Percentiles rank a stretch among this genome's conserved stretches.
These are phyloP conservation scores for Apiosordaria backusii DNA, from an alignment of 495 filamentous ascomycete species.

Conservation along the genomic window DNA sequence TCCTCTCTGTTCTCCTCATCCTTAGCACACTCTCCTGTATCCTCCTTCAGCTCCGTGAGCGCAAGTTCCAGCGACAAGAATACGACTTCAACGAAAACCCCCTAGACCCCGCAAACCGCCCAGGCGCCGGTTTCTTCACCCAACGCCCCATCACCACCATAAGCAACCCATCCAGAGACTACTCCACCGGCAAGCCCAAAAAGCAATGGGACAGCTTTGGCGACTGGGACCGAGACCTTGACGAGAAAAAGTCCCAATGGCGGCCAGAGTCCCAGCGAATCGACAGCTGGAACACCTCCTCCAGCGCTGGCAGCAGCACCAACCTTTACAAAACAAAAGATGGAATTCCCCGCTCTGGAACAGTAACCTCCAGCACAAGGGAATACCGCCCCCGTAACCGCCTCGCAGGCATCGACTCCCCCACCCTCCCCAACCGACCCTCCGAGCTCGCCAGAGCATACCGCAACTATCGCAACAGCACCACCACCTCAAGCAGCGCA, in stretches of 20 bases:
- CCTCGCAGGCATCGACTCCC: not conserved
- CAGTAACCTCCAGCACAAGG: not conserved
- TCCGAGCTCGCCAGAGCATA: not conserved
- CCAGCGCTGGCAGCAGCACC: not conserved
- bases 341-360: not conserved
- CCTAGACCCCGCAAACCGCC: not conserved
- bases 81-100: not conserved
- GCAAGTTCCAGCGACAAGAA: not conserved
- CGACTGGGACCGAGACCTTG: not conserved
- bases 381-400: not conserved
- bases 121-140: conserved; percentile 1
- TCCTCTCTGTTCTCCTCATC: conserved; percentile 10
- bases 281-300: not conserved
- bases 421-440: not conserved
- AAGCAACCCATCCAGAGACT: not conserved
- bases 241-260: conserved; percentile 1
- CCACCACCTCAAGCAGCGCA: no score
- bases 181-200: not conserved
- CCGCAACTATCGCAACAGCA: not conserved
- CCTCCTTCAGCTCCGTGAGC: conserved; percentile 12
- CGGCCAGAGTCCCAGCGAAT: not conserved
- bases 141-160: not conserved
- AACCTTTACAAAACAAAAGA: not conserved
- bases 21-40: conserved; percentile 13
- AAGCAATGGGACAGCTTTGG: conserved; percentile 6